phyloP scores from a whole-genome alignment of 257 asterid genomes.

The Solanum clarkiae region DNA sequence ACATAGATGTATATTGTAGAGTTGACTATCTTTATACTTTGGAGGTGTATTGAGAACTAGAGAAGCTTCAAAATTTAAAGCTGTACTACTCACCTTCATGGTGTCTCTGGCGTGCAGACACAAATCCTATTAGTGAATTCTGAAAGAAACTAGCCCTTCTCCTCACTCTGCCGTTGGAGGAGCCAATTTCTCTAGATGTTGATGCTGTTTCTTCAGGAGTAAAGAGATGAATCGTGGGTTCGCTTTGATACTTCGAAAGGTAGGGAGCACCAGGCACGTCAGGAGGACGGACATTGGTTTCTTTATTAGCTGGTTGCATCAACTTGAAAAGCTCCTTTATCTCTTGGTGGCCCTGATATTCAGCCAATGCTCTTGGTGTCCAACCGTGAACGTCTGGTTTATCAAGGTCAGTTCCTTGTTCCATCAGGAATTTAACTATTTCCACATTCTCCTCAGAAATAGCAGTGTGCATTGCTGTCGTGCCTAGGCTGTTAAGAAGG shows the following conservation, averaged over 20 bases:
- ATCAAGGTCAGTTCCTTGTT: conserved; percentile 49
- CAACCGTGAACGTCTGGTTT: conserved; percentile 46
- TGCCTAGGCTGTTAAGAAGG: conserved; percentile 31
- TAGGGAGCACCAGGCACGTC: conserved; percentile 16
- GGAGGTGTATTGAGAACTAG: background rate
- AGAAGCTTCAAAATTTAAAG: background rate
- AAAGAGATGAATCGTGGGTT: conserved; percentile 23
- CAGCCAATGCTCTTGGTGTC: conserved; percentile 66
- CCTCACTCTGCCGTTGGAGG: conserved; percentile 1
- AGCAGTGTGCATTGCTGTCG: conserved; percentile 65
- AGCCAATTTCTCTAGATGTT: background rate
- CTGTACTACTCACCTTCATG: conserved; percentile 28
- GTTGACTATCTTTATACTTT: background rate
- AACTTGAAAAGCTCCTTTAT: conserved; percentile 36
- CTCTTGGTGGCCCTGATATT: conserved; percentile 47
- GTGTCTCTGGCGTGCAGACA: conserved; percentile 30
- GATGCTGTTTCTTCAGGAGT: background rate
- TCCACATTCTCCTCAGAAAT: conserved; percentile 53
- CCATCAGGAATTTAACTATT: conserved; percentile 45
- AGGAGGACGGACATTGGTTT: background rate
- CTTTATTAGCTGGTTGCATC: conserved; percentile 2
- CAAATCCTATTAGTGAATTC: conserved; percentile 65
- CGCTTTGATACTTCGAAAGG: conserved; percentile 50
- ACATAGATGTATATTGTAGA: background rate
- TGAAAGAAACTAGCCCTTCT: conserved; percentile 19